phyloP scores from a whole-genome alignment of 2,329 filamentous ascomycete species.

The Curvularia sp. region DNA sequence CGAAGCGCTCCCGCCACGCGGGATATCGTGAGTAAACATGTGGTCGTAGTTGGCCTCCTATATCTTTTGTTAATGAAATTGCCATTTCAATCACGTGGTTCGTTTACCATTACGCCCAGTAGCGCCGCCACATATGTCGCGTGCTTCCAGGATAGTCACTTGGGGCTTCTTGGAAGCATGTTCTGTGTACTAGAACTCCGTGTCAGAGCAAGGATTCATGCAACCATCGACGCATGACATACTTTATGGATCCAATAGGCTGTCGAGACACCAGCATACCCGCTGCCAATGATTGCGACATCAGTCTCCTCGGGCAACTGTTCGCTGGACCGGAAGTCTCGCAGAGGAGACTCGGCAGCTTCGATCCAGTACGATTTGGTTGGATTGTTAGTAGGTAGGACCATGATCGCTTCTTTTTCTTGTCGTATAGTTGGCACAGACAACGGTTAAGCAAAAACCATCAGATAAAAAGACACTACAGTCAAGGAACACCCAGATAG shows the following conservation, averaged over 20 bases:
- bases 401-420: conserved; percentile 6
- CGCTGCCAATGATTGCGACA: conserved; percentile 23
- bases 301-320: conserved; percentile 17
- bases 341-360: conserved; percentile 18
- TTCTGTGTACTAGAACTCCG: conserved; percentile 16
- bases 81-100: background rate
- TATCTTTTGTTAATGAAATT: background rate
- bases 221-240: conserved; percentile 2
- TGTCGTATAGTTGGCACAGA: background rate
- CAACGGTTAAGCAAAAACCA: background rate
- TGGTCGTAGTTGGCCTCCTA: conserved; percentile 23
- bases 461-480: background rate
- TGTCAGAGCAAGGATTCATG: conserved; percentile 6
- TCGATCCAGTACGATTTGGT: conserved; percentile 26
- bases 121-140: conserved; percentile 19
- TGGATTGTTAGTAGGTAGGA: conserved; percentile 14
- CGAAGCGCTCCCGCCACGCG: conserved; percentile 17
- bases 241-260: conserved; percentile 26
- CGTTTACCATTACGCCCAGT: conserved; percentile 19
- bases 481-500: background rate
- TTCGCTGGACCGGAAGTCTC: conserved; percentile 19
- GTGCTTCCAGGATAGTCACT: conserved; percentile 21
- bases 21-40: conserved; percentile 23
- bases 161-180: conserved; percentile 14
- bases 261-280: conserved; percentile 20